Evolutionary conservation across 2,329 filamentous ascomycete genomes (phyloP), one percentile per base, ranked within the genome.

Genomic region (Teratosphaeria epicoccoides): DNA sequence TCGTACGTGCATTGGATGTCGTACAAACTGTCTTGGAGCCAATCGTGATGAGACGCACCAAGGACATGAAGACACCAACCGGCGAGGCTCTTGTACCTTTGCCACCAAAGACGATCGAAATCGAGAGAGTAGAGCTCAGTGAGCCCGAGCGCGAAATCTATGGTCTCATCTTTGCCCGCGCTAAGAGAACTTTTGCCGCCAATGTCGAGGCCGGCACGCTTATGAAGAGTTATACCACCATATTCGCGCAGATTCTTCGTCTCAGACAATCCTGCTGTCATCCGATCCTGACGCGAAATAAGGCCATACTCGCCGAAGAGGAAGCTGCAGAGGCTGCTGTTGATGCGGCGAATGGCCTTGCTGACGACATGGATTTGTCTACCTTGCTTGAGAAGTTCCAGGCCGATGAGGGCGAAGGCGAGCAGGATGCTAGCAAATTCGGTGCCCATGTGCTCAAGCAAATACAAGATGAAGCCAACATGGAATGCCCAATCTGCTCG

Each of bases 11-110:
- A 0, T 76, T 98, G 6, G 93, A 97, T 65, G 93, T 98, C 1
- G 93, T 98, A 1, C 93, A 98, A 66, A 98, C 91, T 0, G 91
- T 98, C 0, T 73, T 98, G 4, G 93, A 98, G 65, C 93, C 93
- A 6, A 73, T 98, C n/a, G 93, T 98, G 7, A 82, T 98, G 68
- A 81, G 93, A 44, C 81, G 93, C 55, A 98, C 93, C 0, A 98
- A 98, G 67, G 90, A 95, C 56, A 98, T 98, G 93, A 95, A 88
- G 70, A 97, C 89, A 0, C 91, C 93, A 0, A 82, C 86, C 49
- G 93, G 93, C 9, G 76, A 86, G 63, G 81, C 83, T 6, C 68
- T 98, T 3, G 91, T 98, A 1, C 82, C 86, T 0, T 72, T 98
- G 6, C 93, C 93, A 2, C 78, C 83, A 0, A 88, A 89, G 60